Evolutionary conservation across 305 asterid species (phyloP).

Genomic region (Fraxinus angustifolia): DNA sequence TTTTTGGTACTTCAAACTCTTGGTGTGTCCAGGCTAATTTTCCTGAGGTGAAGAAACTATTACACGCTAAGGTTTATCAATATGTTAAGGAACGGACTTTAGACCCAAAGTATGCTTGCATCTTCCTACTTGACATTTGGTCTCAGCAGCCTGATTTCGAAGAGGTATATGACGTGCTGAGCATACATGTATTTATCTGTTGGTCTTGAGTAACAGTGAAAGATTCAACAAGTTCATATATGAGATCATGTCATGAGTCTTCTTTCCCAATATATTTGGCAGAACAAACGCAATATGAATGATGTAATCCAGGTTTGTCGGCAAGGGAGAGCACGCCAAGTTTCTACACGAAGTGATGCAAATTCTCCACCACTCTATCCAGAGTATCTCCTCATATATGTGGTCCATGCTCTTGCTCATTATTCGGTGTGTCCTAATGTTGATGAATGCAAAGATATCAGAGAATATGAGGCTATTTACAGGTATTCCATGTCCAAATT

Average conservation of each 20-base stretch:
- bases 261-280: slow-evolving; percentile 35
- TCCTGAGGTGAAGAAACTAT: slow-evolving; percentile 71
- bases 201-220: not conserved
- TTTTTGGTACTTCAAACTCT: slow-evolving; percentile 14
- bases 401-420: slow-evolving; percentile 93
- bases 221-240: not conserved
- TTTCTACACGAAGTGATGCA: slow-evolving; percentile 59
- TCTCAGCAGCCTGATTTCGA: slow-evolving; percentile 55
- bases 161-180: slow-evolving; percentile 51
- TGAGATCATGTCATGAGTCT: not conserved
- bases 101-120: slow-evolving; percentile 88
- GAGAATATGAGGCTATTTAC: slow-evolving; percentile 72
- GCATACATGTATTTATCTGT: slow-evolving; percentile 1
- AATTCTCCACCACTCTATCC: slow-evolving; percentile 58
- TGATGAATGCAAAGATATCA: slow-evolving; percentile 81
- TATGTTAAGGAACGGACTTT: slow-evolving; percentile 78
- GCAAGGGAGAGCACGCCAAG: slow-evolving; percentile 73
- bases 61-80: slow-evolving; percentile 80
- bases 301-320: slow-evolving; percentile 88
- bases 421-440: slow-evolving; percentile 73
- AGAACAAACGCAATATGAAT: slow-evolving; percentile 70
- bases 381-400: slow-evolving; percentile 70
- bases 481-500: slow-evolving; percentile 47
- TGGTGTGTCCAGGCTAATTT: slow-evolving; percentile 51
- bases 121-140: slow-evolving; percentile 68